Percentiles rank a stretch among this genome's conserved stretches.
phyloP scores from a whole-genome alignment of 2,329 filamentous ascomycete genomes.

The Beauveria sp. region DNA sequence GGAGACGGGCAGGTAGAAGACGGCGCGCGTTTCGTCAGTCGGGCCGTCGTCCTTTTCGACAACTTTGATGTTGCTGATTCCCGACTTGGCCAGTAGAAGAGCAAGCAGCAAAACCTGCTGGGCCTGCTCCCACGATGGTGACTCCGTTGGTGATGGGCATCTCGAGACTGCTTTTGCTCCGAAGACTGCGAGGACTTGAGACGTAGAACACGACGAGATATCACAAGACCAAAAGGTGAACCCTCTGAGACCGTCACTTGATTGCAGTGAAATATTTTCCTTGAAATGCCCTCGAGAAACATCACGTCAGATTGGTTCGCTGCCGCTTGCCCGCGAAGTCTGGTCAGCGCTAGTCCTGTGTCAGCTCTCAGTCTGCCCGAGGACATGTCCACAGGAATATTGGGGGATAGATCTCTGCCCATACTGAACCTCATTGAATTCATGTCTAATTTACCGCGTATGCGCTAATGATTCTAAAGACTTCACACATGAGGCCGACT shows the following conservation, averaged over 20 bases:
- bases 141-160: too few relatives aligned
- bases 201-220: too few relatives aligned
- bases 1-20: not conserved
- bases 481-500: not conserved
- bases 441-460: not conserved
- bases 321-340: too few relatives aligned
- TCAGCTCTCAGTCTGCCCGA: not conserved
- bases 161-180: too few relatives aligned
- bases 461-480: not conserved
- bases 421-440: not conserved
- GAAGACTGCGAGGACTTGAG: too few relatives aligned
- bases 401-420: not conserved
- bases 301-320: too few relatives aligned
- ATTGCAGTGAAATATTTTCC: too few relatives aligned
- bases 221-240: too few relatives aligned
- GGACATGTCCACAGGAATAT: not conserved
- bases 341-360: too few relatives aligned
- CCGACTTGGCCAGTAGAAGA: constrained; percentile 17
- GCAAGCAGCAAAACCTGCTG: constrained; percentile 16
- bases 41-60: constrained; percentile 17
- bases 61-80: constrained; percentile 19
- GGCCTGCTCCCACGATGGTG: constrained; percentile 15
- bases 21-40: not conserved
- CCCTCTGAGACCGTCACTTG: too few relatives aligned
- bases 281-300: too few relatives aligned